Percentiles rank a stretch among this genome's conserved stretches.
Evolutionary conservation across 495 filamentous ascomycete species (phyloP).

Genomic region (Rhizodiscina lignyota): DNA sequence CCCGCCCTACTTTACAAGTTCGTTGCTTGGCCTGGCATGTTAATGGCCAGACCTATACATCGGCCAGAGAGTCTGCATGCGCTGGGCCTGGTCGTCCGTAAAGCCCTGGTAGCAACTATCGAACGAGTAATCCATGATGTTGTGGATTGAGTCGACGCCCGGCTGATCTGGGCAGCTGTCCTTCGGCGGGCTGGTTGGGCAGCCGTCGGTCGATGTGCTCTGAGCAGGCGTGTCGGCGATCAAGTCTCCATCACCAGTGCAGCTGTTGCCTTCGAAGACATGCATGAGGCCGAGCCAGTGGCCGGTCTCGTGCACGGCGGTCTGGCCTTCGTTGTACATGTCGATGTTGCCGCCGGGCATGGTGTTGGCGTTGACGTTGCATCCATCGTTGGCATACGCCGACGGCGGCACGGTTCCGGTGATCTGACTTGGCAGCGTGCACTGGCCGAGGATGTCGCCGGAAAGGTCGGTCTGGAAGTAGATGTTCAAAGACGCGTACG

Average conservation of each 20-base stretch:
- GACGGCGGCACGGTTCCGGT: constrained; percentile 1
- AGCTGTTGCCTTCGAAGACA: constrained; percentile 46
- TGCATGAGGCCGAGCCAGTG: constrained; percentile 53
- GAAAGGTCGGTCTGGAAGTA: constrained; percentile 41
- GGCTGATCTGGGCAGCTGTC: constrained; percentile 32
- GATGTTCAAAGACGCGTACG: constrained; percentile 43
- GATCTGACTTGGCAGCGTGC: constrained; percentile 25
- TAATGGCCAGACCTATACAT: constrained; percentile 9
- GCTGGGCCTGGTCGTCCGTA: constrained; percentile 12
- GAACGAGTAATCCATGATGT: constrained; percentile 48
- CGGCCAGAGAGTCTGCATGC: constrained; percentile 19
- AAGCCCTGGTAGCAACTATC: constrained; percentile 29
- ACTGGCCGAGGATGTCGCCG: constrained; percentile 36
- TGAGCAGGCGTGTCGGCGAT: constrained; percentile 43
- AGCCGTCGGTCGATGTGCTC: constrained; percentile 34
- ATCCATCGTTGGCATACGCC: constrained; percentile 37
- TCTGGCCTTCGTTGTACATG: constrained; percentile 41
- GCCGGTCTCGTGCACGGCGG: constrained; percentile 46
- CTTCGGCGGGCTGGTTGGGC: constrained; percentile 30
- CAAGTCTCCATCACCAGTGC: constrained; percentile 34
- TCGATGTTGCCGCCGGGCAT: constrained; percentile 34
- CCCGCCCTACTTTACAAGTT: too few relatives aligned
- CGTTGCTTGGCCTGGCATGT: too few relatives aligned
- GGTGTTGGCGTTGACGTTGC: constrained; percentile 34
- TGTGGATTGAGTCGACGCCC: constrained; percentile 41